phyloP scores from a whole-genome alignment of 352 stramenopile species.

The Pythium volutum region DNA sequence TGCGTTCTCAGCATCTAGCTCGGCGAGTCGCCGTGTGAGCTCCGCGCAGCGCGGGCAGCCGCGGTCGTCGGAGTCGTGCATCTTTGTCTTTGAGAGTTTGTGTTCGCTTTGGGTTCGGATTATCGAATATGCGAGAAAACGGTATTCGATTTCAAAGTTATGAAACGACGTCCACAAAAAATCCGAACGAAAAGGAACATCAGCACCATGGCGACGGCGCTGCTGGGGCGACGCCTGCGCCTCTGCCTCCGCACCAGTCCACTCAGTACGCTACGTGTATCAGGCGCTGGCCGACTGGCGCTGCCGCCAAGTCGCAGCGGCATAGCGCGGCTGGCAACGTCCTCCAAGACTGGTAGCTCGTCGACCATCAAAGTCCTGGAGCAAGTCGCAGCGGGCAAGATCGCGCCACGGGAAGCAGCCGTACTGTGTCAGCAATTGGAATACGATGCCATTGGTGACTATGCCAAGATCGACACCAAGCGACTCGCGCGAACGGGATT shows the following conservation, averaged over 20 bases:
- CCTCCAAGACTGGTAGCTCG: conserved; percentile 13
- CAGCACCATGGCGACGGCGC: neutral
- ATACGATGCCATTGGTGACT: conserved; percentile 55
- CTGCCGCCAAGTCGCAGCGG: neutral
- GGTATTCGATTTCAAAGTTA: conserved; percentile 6
- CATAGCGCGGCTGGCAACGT: neutral
- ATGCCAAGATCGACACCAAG: conserved; percentile 89
- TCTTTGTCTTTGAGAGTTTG: conserved; percentile 4
- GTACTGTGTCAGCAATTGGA: conserved; percentile 32
- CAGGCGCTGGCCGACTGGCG: neutral
- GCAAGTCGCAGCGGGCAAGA: conserved; percentile 50
- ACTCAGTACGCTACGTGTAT: neutral
- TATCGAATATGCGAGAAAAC: conserved; percentile 1
- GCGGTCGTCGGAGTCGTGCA: neutral
- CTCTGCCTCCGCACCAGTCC: neutral
- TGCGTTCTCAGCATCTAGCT: conserved; percentile 29
- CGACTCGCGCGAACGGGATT: conserved; percentile 90
- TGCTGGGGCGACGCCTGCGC: neutral
- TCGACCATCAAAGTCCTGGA: conserved; percentile 46
- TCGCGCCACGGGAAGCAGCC: conserved; percentile 28
- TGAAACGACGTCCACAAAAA: neutral
- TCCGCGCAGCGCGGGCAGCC: conserved; percentile 29
- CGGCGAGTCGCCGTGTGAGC: conserved; percentile 26
- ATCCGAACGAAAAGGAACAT: neutral
- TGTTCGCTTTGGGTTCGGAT: too few species aligned